A percentile compares a stretch with the other conserved stretches of the same genome.
Conservation (phyloP, 176 grass and related monocot species). For the Dactylis glomerata region DNA sequence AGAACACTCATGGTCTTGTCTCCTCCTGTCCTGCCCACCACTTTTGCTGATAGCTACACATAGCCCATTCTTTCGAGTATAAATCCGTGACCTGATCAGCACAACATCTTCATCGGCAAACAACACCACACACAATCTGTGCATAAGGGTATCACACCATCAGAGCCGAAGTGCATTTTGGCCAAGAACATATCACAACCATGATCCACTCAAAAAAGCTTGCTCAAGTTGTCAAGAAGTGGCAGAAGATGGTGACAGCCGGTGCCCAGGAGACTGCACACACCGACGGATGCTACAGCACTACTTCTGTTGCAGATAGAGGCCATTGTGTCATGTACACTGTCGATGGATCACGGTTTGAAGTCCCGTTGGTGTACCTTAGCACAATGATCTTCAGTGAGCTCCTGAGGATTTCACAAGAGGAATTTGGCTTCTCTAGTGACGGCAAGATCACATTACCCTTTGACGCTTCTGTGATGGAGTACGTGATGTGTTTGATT, state of each 20-base stretch:
- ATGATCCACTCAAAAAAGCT: slow-evolving; percentile 49
- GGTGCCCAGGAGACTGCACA: not conserved
- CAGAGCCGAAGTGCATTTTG: not conserved
- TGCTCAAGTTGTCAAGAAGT: slow-evolving; percentile 41
- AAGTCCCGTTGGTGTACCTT: slow-evolving; percentile 46
- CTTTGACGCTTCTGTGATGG: slow-evolving; percentile 37
- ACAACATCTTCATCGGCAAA: not conserved
- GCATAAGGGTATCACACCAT: not conserved
- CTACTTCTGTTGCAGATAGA: slow-evolving; percentile 15
- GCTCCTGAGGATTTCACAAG: slow-evolving; percentile 49
- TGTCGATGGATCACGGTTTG: slow-evolving; percentile 35
- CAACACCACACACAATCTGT: not conserved
- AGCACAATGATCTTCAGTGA: slow-evolving; percentile 15
- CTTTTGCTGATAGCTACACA: not conserved
- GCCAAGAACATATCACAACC: not conserved
- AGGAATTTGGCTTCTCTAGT: slow-evolving; percentile 49
- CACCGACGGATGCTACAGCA: not conserved
- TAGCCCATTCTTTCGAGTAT: slow-evolving; percentile 7
- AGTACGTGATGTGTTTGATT: slow-evolving; percentile 45
- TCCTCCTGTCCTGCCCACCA: not conserved
- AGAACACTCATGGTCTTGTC: slow-evolving; percentile 31
- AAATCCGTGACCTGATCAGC: slow-evolving; percentile 20
- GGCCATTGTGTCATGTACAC: slow-evolving; percentile 66
- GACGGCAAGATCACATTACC: slow-evolving; percentile 45
- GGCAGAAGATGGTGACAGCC: slow-evolving; percentile 33